A percentile compares a stretch with the other conserved stretches of the same genome.
phyloP scores from a whole-genome alignment of 2,329 filamentous ascomycete species.

The Diaporthe vexans region DNA sequence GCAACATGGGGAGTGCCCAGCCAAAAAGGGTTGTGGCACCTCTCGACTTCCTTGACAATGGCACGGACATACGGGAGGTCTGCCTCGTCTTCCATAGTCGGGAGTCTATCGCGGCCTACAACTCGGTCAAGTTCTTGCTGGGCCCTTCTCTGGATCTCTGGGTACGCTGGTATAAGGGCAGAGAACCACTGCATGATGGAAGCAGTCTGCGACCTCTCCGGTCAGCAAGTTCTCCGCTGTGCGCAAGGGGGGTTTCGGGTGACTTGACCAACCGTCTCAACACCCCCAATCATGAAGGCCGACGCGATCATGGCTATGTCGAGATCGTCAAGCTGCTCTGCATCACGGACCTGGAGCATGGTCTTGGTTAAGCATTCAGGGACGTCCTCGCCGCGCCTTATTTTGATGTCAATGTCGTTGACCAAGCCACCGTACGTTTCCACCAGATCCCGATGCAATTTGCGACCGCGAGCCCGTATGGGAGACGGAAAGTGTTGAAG shows the following conservation, averaged over 20 bases:
- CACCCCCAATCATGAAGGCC: constrained; percentile 27
- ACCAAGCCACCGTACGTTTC: constrained; percentile 4
- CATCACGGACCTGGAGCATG: constrained; percentile 4
- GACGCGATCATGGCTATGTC: constrained; percentile 27
- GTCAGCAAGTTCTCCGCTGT: not conserved
- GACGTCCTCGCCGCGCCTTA: not conserved
- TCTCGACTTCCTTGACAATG: constrained; percentile 29
- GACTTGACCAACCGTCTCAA: not conserved
- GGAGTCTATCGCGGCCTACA: constrained; percentile 16
- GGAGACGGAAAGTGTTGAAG: not conserved
- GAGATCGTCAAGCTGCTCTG: constrained; percentile 21
- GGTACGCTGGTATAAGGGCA: constrained; percentile 21
- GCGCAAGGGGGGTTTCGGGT: not conserved
- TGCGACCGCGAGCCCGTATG: constrained; percentile 1
- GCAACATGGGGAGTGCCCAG: constrained; percentile 16
- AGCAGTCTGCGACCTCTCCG: not conserved
- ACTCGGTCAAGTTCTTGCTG: constrained; percentile 29
- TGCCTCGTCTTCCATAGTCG: constrained; percentile 11
- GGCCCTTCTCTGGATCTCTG: not conserved
- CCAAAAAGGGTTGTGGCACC: constrained; percentile 31
- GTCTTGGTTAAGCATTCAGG: constrained; percentile 13
- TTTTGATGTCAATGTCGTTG: not conserved
- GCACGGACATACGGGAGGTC: constrained; percentile 11
- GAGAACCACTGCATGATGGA: constrained; percentile 33
- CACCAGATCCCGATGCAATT: not conserved